Evolutionary conservation across 768 basidiomycete genomes (phyloP), one percentile per base, ranked within the genome.

Genomic region (Hypholoma fasciculare): DNA sequence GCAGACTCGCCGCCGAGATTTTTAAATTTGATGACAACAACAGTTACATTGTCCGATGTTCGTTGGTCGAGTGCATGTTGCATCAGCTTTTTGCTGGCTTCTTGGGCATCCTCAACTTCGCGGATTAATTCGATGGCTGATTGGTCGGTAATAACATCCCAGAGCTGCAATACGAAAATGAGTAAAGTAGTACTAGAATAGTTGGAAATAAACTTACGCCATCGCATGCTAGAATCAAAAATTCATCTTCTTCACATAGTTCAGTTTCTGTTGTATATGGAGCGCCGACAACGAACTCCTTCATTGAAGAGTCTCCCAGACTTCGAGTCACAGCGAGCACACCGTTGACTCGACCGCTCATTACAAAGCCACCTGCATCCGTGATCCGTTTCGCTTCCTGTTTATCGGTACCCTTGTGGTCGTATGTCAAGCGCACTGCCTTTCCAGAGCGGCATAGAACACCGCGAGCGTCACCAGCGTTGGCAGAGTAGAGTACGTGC

Each of bases 201-300:
- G 16, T 54, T 51, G 19, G 46, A 53, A 53, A 54, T 14, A 37
- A 4, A 82, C 94, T 65, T 71, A 98, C 96, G 63, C 97, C 97
- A 72, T 99, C 97, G 69, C 97, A 99, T 19, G 97, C 97, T 59
- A 99, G 81, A 58, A 99, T 91, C 63, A 98, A 70, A 71, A 96
- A 94, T 70, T 98, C 96, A 69, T 98, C 97, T 5, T 92, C 88
- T 7, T 92, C 87, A 54, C 89, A 89, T 42, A 99, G 75, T 64
- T 89, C 86, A 12, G 96, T 98, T 72, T 98, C 96, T n/a, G 97
- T 98, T 17, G 97, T 99, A 73, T 96, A 99, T 6, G 97, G 97
- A 27, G 92, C 85, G 1, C 97, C 97, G 49, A 98, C 97, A 11
- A 99, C 97, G 71, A 96, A 99, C 67, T 99, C 97, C 74, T 99